phyloP scores from a whole-genome alignment of 768 basidiomycete genomes.

The Amanita fuliginea region DNA sequence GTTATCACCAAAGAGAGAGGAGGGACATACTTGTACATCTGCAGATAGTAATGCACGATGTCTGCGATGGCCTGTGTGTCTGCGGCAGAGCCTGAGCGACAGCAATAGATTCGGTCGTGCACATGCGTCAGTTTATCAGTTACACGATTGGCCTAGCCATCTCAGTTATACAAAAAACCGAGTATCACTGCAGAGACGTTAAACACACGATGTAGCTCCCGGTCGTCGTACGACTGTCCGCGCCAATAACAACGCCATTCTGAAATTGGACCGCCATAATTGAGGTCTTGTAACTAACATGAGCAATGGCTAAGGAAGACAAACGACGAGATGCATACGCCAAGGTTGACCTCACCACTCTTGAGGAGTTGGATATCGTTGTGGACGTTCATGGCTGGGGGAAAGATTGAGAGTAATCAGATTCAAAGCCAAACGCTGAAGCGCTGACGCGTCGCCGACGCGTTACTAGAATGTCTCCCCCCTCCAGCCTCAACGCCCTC shows the following conservation, averaged over 20 bases:
- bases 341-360: slow-evolving; percentile 92
- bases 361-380: slow-evolving; percentile 86
- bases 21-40: slow-evolving; percentile 53
- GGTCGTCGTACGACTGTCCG: slow-evolving; percentile 94
- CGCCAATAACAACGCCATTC: slow-evolving; percentile 90
- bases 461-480: slow-evolving; percentile 19
- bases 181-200: neutral
- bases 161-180: slow-evolving; percentile 3
- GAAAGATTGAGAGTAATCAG: slow-evolving; percentile 12
- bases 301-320: slow-evolving; percentile 1
- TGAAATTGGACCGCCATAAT: slow-evolving; percentile 99
- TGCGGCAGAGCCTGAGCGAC: slow-evolving; percentile 95
- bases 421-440: slow-evolving; percentile 14
- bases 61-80: slow-evolving; percentile 98
- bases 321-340: slow-evolving; percentile 42
- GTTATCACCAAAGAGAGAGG: neutral
- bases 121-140: slow-evolving; percentile 97
- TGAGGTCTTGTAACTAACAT: slow-evolving; percentile 58
- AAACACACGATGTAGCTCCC: slow-evolving; percentile 85
- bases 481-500: slow-evolving; percentile 30
- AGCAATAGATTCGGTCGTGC: slow-evolving; percentile 98
- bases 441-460: slow-evolving; percentile 53
- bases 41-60: slow-evolving; percentile 72
- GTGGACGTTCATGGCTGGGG: slow-evolving; percentile 37
- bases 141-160: slow-evolving; percentile 81